Conservation (phyloP, 2,329 filamentous ascomycete species). For the Thielaviopsis euricoi region DNA sequence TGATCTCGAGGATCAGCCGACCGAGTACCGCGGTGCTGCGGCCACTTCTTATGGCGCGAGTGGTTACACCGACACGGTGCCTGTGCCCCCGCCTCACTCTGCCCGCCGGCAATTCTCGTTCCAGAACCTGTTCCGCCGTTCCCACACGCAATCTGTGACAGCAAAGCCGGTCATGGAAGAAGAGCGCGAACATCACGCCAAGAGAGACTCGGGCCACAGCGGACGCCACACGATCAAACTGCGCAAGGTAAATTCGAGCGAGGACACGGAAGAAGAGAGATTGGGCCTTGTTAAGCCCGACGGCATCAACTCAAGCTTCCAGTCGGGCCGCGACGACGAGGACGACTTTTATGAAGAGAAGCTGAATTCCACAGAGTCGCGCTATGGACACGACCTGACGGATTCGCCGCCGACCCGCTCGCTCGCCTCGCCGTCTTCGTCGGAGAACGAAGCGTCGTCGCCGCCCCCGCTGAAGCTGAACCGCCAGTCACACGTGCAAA, state of each 20-base stretch:
- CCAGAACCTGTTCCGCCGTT: constrained; percentile 55
- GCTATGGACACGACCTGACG: background rate
- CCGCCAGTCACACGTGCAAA: background rate
- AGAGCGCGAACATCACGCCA: background rate
- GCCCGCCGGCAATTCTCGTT: constrained; percentile 79
- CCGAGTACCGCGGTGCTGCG: constrained; percentile 32
- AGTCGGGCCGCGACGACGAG: constrained; percentile 5
- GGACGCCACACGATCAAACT: constrained; percentile 3
- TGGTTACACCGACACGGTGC: constrained; percentile 19
- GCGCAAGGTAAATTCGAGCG: constrained; percentile 18
- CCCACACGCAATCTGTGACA: constrained; percentile 26
- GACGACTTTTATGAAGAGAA: constrained; percentile 10
- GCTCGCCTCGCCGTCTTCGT: constrained; percentile 1
- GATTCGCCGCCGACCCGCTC: background rate
- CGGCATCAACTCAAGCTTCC: constrained; percentile 7
- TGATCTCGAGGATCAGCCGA: constrained; percentile 26
- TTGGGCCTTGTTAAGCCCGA: constrained; percentile 71
- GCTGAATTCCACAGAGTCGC: background rate
- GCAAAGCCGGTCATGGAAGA: constrained; percentile 19
- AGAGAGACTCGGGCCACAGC: constrained; percentile 2
- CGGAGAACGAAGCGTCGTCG: background rate
- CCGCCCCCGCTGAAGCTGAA: background rate
- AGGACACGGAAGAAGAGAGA: constrained; percentile 64
- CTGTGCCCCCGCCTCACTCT: constrained; percentile 44
- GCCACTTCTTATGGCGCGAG: constrained; percentile 22